A percentile compares a stretch with the other conserved stretches of the same genome.
Conservation (phyloP, 106 monocot genomes). For the Acorus calamus region DNA sequence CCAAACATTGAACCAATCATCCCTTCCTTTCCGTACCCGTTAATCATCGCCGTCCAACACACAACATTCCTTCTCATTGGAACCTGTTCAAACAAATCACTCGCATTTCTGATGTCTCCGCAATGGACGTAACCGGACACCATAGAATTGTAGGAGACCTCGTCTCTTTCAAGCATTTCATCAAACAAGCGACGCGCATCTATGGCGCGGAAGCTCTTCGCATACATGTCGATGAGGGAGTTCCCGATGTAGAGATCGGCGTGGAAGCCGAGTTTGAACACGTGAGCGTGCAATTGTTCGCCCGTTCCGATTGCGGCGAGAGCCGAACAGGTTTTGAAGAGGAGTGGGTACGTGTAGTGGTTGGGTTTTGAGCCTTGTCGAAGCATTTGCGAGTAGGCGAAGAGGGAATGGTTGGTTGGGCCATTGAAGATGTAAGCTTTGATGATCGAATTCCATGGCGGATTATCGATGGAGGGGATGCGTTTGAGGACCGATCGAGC, state of each 20-base stretch:
- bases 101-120: neutral
- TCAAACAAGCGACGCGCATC: slow-evolving; percentile 4
- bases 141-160: slow-evolving; percentile 4
- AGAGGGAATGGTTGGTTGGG: neutral
- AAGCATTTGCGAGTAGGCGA: slow-evolving; percentile 1
- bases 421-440: neutral
- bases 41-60: slow-evolving; percentile 4
- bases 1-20: neutral
- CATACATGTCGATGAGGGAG: slow-evolving; percentile 6
- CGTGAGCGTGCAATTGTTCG: slow-evolving; percentile 8
- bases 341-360: neutral
- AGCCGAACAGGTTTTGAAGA: slow-evolving; percentile 6
- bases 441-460: slow-evolving; percentile 4
- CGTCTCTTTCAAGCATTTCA: slow-evolving; percentile 2
- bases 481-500: neutral
- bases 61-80: slow-evolving; percentile 4
- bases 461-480: neutral
- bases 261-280: neutral
- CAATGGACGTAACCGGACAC: neutral
- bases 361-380: neutral
- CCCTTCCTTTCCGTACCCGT: neutral
- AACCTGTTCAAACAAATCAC: slow-evolving; percentile 7
- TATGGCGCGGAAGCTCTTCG: neutral
- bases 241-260: slow-evolving; percentile 1
- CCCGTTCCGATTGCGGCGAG: neutral